Conservation (phyloP, 495 filamentous ascomycete species). For the Amorphotheca resinae region DNA sequence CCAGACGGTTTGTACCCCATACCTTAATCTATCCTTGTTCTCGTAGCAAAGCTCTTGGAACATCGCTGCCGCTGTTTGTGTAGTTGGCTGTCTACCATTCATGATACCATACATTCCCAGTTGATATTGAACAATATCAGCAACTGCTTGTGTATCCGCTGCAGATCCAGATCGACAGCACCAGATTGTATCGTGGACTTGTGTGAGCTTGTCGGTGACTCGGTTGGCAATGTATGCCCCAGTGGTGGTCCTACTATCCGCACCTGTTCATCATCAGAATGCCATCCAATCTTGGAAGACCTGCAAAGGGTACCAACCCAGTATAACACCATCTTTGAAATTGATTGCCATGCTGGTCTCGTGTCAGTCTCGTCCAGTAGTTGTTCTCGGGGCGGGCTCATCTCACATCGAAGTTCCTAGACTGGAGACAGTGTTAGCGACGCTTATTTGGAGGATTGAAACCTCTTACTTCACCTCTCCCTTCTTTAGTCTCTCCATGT, state of each 20-base stretch:
- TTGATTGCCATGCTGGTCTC: slow-evolving; percentile 71
- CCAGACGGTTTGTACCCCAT: not conserved
- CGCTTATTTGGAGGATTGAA: slow-evolving; percentile 1
- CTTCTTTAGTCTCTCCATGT: slow-evolving; percentile 91
- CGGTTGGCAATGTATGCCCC: slow-evolving; percentile 98
- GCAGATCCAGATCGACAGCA: slow-evolving; percentile 95
- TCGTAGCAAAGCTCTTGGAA: slow-evolving; percentile 97
- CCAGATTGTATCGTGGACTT: slow-evolving; percentile 98
- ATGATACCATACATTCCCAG: slow-evolving; percentile 81
- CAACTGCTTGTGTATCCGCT: slow-evolving; percentile 94
- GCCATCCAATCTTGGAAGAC: not conserved
- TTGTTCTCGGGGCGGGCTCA: slow-evolving; percentile 1
- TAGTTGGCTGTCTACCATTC: slow-evolving; percentile 81
- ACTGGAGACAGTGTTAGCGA: slow-evolving; percentile 36
- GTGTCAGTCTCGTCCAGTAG: slow-evolving; percentile 12
- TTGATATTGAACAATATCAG: slow-evolving; percentile 94
- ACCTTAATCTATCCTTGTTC: slow-evolving; percentile 90
- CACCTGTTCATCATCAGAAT: slow-evolving; percentile 37
- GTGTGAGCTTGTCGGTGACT: slow-evolving; percentile 97
- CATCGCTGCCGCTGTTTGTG: slow-evolving; percentile 82
- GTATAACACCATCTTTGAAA: slow-evolving; percentile 93
- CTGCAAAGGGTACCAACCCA: slow-evolving; percentile 38
- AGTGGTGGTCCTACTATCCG: slow-evolving; percentile 96
- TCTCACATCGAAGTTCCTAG: slow-evolving; percentile 96
- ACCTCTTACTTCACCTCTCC: slow-evolving; percentile 76